phyloP scores from a whole-genome alignment of 2,329 filamentous ascomycete species.

The Calonectria hawksworthii region DNA sequence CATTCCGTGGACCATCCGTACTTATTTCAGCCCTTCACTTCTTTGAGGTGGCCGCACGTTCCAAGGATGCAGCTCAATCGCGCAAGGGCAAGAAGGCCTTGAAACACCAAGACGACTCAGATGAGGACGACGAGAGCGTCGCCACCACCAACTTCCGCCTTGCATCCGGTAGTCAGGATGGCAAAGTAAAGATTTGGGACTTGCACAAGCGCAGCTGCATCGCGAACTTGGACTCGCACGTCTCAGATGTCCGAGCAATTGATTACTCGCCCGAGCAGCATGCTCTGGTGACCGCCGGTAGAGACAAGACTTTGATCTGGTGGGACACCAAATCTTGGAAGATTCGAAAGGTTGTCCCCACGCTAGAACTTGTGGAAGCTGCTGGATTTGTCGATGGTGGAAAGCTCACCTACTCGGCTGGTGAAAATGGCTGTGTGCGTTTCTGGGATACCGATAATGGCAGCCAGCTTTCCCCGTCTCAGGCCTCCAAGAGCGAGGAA shows the following conservation, averaged over 20 bases:
- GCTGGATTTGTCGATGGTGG: slow-evolving; percentile 84
- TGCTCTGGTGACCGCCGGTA: slow-evolving; percentile 83
- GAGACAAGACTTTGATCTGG: slow-evolving; percentile 94
- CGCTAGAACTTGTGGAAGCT: slow-evolving; percentile 87
- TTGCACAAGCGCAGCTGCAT: slow-evolving; percentile 84
- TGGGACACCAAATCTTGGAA: slow-evolving; percentile 94
- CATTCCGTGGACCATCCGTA: slow-evolving; percentile 92
- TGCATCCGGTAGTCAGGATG: slow-evolving; percentile 93
- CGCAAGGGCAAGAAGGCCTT: slow-evolving; percentile 53
- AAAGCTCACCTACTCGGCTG: slow-evolving; percentile 83
- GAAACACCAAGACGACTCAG: slow-evolving; percentile 50
- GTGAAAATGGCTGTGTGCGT: slow-evolving; percentile 84
- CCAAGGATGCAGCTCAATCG: slow-evolving; percentile 42
- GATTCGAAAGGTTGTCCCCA: slow-evolving; percentile 82
- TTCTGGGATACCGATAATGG: slow-evolving; percentile 87
- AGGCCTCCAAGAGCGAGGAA: slow-evolving; percentile 70
- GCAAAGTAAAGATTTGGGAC: slow-evolving; percentile 93
- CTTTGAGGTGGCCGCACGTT: slow-evolving; percentile 78
- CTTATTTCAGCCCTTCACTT: slow-evolving; percentile 93
- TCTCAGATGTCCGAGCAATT: slow-evolving; percentile 91
- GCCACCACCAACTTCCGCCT: slow-evolving; percentile 77
- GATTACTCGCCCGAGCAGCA: slow-evolving; percentile 85
- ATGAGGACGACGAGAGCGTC: slow-evolving; percentile 58
- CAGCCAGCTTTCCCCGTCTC: slow-evolving; percentile 83
- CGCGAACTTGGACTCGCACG: slow-evolving; percentile 88